A percentile compares a stretch with the other conserved stretches of the same genome.
Conservation (phyloP, 805 yeast genomes). For the Lipomyces chichibuensis region DNA sequence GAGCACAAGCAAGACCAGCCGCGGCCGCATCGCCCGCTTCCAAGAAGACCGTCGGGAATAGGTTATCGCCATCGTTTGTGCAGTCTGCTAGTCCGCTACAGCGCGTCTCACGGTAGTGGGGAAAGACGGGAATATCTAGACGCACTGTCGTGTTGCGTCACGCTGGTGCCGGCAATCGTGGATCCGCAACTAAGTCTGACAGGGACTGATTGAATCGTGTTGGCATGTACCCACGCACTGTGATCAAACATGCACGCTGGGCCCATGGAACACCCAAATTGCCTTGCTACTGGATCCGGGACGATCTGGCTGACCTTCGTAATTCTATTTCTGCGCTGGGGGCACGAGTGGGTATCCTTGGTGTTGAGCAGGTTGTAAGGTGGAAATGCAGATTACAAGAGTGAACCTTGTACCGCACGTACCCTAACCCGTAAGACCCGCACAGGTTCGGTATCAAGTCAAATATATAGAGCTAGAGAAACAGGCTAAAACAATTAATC, state of each 20-base stretch:
- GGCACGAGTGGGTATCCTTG: too few relatives aligned
- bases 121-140: too few relatives aligned
- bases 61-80: neutral
- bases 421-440: too few relatives aligned
- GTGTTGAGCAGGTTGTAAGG: too few relatives aligned
- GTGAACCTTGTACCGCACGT: too few relatives aligned
- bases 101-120: neutral
- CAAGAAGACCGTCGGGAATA: slow-evolving; percentile 7
- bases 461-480: too few relatives aligned
- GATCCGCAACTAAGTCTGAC: neutral
- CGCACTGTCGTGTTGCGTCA: neutral
- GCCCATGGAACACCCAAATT: neutral
- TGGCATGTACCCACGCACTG: neutral
- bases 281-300: neutral
- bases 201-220: neutral
- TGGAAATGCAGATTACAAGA: too few relatives aligned
- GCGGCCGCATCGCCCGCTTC: slow-evolving; percentile 26
- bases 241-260: neutral
- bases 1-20: slow-evolving; percentile 16
- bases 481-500: too few relatives aligned
- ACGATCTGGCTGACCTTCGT: neutral
- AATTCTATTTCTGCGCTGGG: neutral
- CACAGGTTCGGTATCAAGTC: too few relatives aligned
- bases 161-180: neutral
- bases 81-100: neutral